Conservation (phyloP, 192 early-diverging fungal genomes). For the Linderina pennispora region DNA sequence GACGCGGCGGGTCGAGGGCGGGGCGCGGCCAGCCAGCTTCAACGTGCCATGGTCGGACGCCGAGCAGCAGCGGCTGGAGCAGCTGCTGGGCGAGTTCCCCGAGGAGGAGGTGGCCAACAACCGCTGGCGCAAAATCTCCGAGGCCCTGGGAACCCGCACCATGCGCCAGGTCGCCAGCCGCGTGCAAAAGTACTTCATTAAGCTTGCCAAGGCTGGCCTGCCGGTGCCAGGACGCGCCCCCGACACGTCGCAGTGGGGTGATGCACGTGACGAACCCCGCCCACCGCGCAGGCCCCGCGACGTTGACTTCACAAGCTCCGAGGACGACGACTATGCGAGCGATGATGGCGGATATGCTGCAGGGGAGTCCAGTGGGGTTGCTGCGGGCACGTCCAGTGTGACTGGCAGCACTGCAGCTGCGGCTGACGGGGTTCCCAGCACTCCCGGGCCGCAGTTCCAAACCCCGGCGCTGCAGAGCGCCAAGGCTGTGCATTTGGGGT, state of each 20-base stretch:
- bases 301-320: constrained; percentile 39
- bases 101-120: constrained; percentile 66
- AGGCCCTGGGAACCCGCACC: constrained; percentile 61
- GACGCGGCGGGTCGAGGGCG: constrained; percentile 10
- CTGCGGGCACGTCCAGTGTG: not conserved
- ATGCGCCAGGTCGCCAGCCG: constrained; percentile 70
- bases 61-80: constrained; percentile 55
- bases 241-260: constrained; percentile 41
- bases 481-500: constrained; percentile 29
- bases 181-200: constrained; percentile 78
- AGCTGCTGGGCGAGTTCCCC: constrained; percentile 57
- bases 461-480: constrained; percentile 18
- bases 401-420: constrained; percentile 35
- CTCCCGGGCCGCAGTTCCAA: constrained; percentile 1
- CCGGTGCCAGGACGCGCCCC: constrained; percentile 62
- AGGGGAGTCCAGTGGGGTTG: not conserved
- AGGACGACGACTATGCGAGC: constrained; percentile 3
- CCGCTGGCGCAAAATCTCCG: constrained; percentile 66
- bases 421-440: constrained; percentile 1
- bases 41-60: constrained; percentile 69
- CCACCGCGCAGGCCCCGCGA: constrained; percentile 14
- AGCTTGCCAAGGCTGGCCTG: constrained; percentile 63
- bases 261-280: no score
- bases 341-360: not conserved
- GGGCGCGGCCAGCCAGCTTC: constrained; percentile 49